Percentiles rank a stretch among this genome's conserved stretches.
Evolutionary conservation across 192 early-diverging fungal species (phyloP).

Genomic region (Backusella tarrabulga): DNA sequence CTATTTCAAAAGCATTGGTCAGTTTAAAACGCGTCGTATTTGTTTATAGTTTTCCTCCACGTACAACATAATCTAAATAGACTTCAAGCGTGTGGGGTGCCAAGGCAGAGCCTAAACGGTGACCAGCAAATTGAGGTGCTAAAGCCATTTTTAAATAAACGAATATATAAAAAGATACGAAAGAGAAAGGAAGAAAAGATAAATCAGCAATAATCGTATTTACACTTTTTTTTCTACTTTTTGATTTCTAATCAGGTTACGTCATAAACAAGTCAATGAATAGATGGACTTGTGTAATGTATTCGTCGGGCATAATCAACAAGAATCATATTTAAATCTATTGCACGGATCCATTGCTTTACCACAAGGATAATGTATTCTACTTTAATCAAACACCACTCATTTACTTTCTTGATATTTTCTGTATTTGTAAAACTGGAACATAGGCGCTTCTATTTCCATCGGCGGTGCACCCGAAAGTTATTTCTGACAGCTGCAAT

Average conservation of each 20-base stretch:
- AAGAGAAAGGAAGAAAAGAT: neutral
- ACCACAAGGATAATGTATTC: too few species aligned
- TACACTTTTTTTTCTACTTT: neutral
- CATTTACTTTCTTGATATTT: too few species aligned
- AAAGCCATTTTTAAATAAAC: constrained; percentile 23
- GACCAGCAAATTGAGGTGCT: constrained; percentile 35
- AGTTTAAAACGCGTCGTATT: neutral
- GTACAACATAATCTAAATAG: constrained; percentile 57
- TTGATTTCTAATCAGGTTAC: neutral
- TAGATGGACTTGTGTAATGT: neutral
- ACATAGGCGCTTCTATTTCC: too few species aligned
- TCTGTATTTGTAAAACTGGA: too few species aligned
- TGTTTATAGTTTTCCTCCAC: neutral
- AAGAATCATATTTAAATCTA: too few species aligned
- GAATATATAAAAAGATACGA: neutral
- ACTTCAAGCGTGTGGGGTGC: constrained; percentile 49
- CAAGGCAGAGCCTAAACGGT: constrained; percentile 40
- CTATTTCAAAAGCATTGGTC: neutral
- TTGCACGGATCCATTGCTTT: too few species aligned
- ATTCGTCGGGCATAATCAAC: too few species aligned
- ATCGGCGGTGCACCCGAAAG: too few species aligned
- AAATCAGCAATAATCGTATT: neutral
- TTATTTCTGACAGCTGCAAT: too few species aligned
- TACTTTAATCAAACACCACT: too few species aligned
- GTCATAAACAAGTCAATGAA: neutral